Conservation (phyloP, 164 flowering plant genomes). For the Macadamia tetraphylla region DNA sequence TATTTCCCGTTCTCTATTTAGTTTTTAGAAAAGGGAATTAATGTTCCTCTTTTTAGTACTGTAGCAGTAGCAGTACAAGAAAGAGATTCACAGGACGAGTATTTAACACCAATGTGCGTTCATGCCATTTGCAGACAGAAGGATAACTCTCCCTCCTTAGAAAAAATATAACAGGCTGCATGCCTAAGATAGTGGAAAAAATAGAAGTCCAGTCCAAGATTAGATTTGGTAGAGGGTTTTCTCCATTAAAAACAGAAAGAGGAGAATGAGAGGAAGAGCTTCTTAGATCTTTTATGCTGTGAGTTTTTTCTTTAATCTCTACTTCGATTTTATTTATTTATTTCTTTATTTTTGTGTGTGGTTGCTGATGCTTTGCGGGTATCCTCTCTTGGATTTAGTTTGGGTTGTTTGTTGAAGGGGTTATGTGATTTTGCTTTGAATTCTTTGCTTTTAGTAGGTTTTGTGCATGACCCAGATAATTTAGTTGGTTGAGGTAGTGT, state of each 20-base stretch:
- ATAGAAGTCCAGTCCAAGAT: too few relatives aligned
- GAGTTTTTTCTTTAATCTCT: neutral
- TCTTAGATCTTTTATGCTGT: neutral
- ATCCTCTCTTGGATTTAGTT: neutral
- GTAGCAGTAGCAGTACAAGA: too few relatives aligned
- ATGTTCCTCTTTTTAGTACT: too few relatives aligned
- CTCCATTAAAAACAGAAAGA: neutral
- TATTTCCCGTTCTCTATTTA: too few relatives aligned
- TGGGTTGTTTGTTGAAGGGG: neutral
- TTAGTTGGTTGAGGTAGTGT: neutral
- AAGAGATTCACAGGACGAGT: too few relatives aligned
- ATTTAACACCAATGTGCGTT: too few relatives aligned
- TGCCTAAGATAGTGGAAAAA: too few relatives aligned
- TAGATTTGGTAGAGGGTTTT: neutral
- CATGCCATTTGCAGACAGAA: too few relatives aligned
- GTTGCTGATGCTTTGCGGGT: neutral
- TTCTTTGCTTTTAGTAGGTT: neutral
- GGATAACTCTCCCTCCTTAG: too few relatives aligned
- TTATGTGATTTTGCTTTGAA: neutral
- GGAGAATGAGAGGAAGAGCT: neutral
- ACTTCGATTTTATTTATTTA: neutral
- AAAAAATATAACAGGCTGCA: too few relatives aligned
- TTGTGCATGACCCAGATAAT: neutral
- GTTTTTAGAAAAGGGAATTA: too few relatives aligned
- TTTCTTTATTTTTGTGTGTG: neutral